These are phyloP conservation scores for Hyaloscypha variabilis DNA, from an alignment of 495 filamentous ascomycete genomes.

Conservation along the genomic window DNA sequence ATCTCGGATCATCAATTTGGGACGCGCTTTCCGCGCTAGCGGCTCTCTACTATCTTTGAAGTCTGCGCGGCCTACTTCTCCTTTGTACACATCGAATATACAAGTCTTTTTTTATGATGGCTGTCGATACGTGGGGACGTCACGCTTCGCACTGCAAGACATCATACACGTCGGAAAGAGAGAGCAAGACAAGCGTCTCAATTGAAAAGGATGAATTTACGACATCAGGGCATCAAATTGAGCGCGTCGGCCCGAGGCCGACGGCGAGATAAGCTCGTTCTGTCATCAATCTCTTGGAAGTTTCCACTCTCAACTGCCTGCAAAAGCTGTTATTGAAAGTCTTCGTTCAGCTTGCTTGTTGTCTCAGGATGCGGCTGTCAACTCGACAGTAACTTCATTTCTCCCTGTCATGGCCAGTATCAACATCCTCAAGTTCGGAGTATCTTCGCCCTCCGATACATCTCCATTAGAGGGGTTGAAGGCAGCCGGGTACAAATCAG, in stretches of 20 bases:
- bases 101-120: background rate
- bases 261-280: slow-evolving; percentile 1
- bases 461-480: slow-evolving; percentile 25
- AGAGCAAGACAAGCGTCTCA: background rate
- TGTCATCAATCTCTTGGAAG: background rate
- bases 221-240: background rate
- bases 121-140: background rate
- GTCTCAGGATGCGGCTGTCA: background rate
- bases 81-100: background rate
- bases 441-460: slow-evolving; percentile 32
- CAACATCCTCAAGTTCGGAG: slow-evolving; percentile 32
- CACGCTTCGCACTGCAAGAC: background rate
- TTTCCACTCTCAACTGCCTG: background rate
- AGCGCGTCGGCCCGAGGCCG: slow-evolving; percentile 3
- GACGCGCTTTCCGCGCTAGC: slow-evolving; percentile 13
- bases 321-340: background rate
- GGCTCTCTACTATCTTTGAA: background rate
- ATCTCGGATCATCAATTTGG: slow-evolving; percentile 17
- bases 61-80: background rate
- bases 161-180: background rate
- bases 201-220: background rate
- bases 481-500: slow-evolving; percentile 24
- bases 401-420: slow-evolving; percentile 23
- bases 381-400: background rate
- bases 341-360: background rate